Conservation (phyloP, 2,329 filamentous ascomycete species). For the Apiospora malaysiana region DNA sequence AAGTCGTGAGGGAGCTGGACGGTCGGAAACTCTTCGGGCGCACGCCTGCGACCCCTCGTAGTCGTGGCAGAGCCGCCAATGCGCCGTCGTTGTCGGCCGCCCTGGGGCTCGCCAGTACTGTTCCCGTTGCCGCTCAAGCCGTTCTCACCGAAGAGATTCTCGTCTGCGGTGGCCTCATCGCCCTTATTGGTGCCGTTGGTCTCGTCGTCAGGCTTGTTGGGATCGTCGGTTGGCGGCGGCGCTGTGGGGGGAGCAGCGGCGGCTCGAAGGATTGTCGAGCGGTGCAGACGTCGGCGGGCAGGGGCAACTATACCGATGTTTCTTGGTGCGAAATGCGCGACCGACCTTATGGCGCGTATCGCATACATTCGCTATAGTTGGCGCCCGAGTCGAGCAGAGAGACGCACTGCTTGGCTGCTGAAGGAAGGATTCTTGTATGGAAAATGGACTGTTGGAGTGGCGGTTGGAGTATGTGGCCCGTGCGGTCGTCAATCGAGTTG, state of each 20-base stretch:
- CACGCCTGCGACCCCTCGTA: slow-evolving; percentile 32
- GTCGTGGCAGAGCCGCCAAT: slow-evolving; percentile 29
- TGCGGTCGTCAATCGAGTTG: background rate
- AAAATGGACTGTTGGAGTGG: background rate
- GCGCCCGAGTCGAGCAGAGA: slow-evolving; percentile 39
- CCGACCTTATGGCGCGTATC: slow-evolving; percentile 38
- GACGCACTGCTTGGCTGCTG: slow-evolving; percentile 33
- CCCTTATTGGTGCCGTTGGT: slow-evolving; percentile 23
- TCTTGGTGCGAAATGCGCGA: slow-evolving; percentile 33
- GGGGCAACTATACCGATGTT: slow-evolving; percentile 24
- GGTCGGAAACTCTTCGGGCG: slow-evolving; percentile 53
- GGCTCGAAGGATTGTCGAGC: slow-evolving; percentile 28
- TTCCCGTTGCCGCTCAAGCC: slow-evolving; percentile 10
- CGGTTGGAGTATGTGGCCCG: background rate
- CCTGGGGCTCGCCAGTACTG: slow-evolving; percentile 32
- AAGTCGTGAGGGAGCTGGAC: slow-evolving; percentile 64
- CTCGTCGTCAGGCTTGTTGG: slow-evolving; percentile 21
- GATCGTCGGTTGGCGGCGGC: slow-evolving; percentile 13
- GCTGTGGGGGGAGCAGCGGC: slow-evolving; percentile 21
- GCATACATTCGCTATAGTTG: slow-evolving; percentile 40
- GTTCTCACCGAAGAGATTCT: slow-evolving; percentile 33
- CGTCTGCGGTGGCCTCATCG: slow-evolving; percentile 19
- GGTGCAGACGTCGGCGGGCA: slow-evolving; percentile 33
- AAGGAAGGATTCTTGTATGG: background rate
- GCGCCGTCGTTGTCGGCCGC: slow-evolving; percentile 33